Evolutionary conservation across 73 alveolate species (phyloP).

Genomic region (Paramecium biaurelia): DNA sequence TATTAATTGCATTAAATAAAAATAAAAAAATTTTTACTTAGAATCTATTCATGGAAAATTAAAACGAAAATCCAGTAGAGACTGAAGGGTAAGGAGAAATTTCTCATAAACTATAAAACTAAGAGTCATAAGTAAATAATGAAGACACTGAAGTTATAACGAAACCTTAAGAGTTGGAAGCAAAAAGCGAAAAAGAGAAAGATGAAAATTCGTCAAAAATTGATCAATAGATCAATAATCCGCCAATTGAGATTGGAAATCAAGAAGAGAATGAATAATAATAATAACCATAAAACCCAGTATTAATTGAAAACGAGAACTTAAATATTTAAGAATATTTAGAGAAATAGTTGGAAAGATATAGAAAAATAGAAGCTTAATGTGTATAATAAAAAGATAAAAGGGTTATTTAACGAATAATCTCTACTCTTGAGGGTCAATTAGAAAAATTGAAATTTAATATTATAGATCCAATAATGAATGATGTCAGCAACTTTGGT

Average conservation of each 20-base stretch:
- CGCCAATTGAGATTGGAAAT: not conserved
- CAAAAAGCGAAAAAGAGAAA: not conserved
- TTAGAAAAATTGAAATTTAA: not conserved
- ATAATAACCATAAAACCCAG: not conserved
- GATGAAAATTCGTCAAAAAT: not conserved
- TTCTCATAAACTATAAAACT: not conserved
- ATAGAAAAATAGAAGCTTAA: not conserved
- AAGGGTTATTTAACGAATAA: not conserved
- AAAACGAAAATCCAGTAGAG: not conserved
- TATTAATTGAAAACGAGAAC: not conserved
- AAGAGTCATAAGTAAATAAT: not conserved
- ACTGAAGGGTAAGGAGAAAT: not conserved
- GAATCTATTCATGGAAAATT: not conserved
- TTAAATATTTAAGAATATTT: not conserved
- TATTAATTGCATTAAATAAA: not conserved
- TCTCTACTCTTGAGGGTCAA: not conserved
- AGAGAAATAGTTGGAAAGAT: slow-evolving; percentile 3
- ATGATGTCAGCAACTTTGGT: slow-evolving; percentile 44
- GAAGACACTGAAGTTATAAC: not conserved
- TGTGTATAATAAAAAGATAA: not conserved
- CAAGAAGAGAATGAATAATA: not conserved
- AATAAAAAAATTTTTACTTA: not conserved
- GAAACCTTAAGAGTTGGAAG: not conserved
- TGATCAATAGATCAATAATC: not conserved
- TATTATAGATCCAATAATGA: not conserved